These are phyloP conservation scores for Penicillium cinerascens DNA, from an alignment of 495 filamentous ascomycete genomes.

Conservation along the genomic window DNA sequence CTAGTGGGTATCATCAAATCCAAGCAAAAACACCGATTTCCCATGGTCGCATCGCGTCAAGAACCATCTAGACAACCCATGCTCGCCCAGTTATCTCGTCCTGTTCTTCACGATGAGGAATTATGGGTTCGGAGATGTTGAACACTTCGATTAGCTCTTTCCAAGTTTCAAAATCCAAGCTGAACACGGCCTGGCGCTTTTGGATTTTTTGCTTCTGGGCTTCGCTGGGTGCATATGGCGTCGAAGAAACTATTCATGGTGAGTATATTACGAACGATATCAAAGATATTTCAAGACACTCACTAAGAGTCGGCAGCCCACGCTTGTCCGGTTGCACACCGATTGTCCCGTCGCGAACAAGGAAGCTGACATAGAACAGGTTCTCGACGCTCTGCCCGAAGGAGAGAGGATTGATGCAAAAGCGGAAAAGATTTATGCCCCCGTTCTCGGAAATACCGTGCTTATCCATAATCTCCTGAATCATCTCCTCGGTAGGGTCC, in stretches of 20 bases:
- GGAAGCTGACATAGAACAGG: constrained; percentile 92
- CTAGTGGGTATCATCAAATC: constrained; percentile 6
- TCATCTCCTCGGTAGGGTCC: constrained; percentile 31
- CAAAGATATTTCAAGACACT: constrained; percentile 23
- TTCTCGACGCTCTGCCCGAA: constrained; percentile 98
- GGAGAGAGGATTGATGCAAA: constrained; percentile 80
- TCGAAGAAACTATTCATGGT: constrained; percentile 34
- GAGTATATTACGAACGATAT: constrained; percentile 10
- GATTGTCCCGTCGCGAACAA: constrained; percentile 80
- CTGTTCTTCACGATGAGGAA: constrained; percentile 72
- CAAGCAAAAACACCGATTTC: constrained; percentile 14
- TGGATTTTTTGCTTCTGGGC: constrained; percentile 48
- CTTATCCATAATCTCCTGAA: constrained; percentile 47
- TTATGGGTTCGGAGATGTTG: constrained; percentile 71
- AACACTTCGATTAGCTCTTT: constrained; percentile 67
- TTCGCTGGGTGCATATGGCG: constrained; percentile 41
- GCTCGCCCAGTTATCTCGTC: constrained; percentile 52
- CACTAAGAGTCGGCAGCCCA: constrained; percentile 69
- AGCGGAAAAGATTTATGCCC: constrained; percentile 71
- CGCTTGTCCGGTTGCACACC: constrained; percentile 62
- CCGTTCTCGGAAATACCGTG: constrained; percentile 58
- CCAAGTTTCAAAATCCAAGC: constrained; percentile 82
- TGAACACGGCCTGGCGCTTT: constrained; percentile 80
- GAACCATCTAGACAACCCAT: constrained; percentile 66
- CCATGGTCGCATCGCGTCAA: not conserved